Evolutionary conservation across 192 early-diverging fungal genomes (phyloP).

Genomic region (Chytriomyces hyalinus): DNA sequence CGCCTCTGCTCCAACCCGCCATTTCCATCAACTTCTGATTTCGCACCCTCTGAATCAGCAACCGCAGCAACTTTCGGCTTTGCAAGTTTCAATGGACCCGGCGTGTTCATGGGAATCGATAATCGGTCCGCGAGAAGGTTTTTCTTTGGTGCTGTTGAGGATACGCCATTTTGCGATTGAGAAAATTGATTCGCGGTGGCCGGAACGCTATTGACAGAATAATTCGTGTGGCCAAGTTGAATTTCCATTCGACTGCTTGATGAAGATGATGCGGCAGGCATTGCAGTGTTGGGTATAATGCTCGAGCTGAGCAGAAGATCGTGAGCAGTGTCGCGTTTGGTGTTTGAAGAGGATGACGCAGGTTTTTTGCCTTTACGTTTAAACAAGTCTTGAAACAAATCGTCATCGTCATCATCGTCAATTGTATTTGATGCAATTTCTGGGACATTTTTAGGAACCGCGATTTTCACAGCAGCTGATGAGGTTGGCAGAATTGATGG

Average conservation of each 20-base stretch:
- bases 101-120: background rate
- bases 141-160: background rate
- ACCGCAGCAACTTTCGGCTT: background rate
- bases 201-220: background rate
- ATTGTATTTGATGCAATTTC: background rate
- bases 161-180: background rate
- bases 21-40: background rate
- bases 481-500: background rate
- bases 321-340: background rate
- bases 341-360: background rate
- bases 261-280: background rate
- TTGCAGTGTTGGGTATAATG: background rate
- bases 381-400: slow-evolving; percentile 13
- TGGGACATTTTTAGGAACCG: background rate
- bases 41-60: background rate
- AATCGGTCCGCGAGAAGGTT: slow-evolving; percentile 11
- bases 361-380: background rate
- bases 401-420: slow-evolving; percentile 13
- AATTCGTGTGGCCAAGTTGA: background rate
- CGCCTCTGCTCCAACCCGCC: no score
- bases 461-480: background rate
- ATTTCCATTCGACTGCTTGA: background rate
- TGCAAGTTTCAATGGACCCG: background rate
- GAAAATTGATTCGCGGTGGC: no score
- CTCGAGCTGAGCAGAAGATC: background rate